Evolutionary conservation across 352 stramenopile species (phyloP), one percentile per base, ranked within the genome.

Genomic region (Globisporangium parvum): DNA sequence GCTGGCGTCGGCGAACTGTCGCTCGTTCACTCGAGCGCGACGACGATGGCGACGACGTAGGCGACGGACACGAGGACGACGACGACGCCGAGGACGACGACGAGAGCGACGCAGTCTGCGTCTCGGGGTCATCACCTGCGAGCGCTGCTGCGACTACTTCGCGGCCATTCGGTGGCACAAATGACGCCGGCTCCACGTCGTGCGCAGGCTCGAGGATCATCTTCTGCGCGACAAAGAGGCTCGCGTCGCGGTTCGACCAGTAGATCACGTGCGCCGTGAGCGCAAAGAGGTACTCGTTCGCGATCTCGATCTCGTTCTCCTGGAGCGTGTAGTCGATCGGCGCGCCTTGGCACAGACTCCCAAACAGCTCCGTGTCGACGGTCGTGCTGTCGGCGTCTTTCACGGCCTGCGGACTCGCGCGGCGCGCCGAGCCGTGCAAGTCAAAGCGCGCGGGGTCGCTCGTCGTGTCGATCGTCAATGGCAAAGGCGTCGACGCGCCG

Each of bases 271-370:
- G 91, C 31, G 91, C 88, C 28, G 83, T 94, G 50, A 97, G 70
- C 35, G 91, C 91, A 33, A 96, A 95, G 42, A 97, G 71, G 64
- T 97, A 97, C 67, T 97, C 88, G 67, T 97, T 97, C 11, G 91
- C 86, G 58, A 86, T 96, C 70, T 97, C 91, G 47, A 97, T 95
- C 66, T 97, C 91, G 60, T 94, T 96, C 62, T 97, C 91, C 63
- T 97, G 91, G 0, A 97, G 77, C 66, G 90, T 94, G 62, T 93
- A 96, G 55, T 92, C 82, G 55, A 92, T 87, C 4, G 82, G 82
- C 2, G 74, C 60, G 4, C 82, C 82, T 56, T 92, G 75, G 17
- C 78, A 92, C 41, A 91, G 53, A 17, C 63, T 64, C 3, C 80
- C 80, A 52, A 85, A 92, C 48, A 89, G 61, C 14, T 73, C 65